Evolutionary conservation across 345 rosid species (phyloP).

Genomic region (Ailanthus altissimus): DNA sequence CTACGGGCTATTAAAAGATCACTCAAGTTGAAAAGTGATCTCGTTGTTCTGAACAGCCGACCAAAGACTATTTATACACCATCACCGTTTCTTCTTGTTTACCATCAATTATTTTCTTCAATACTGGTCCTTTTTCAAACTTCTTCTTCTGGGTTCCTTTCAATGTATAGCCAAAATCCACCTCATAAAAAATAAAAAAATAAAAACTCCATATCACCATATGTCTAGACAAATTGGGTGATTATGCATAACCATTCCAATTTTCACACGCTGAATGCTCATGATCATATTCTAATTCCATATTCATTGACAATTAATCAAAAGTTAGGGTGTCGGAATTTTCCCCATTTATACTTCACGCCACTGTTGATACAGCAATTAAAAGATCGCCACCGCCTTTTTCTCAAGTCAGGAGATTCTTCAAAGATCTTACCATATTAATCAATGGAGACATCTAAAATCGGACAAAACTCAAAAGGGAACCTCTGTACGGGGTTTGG

Average conservation of each 20-base stretch:
- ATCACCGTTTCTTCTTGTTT: not conserved
- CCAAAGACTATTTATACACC: not conserved
- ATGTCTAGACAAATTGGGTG: constrained; percentile 7
- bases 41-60: constrained; percentile 7
- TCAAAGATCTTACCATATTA: not conserved
- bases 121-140: not conserved
- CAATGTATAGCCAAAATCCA: not conserved
- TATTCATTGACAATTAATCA: not conserved
- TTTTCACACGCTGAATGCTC: not conserved
- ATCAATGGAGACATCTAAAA: not conserved
- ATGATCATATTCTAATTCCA: not conserved
- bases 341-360: not conserved
- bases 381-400: not conserved
- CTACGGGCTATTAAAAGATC: not conserved
- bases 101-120: not conserved
- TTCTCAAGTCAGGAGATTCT: not conserved
- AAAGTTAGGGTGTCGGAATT: constrained; percentile 1
- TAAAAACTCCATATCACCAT: no score
- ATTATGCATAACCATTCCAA: not conserved
- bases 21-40: constrained; percentile 2
- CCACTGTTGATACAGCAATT: not conserved
- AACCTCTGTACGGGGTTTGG: constrained; percentile 1
- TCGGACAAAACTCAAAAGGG: constrained; percentile 13
- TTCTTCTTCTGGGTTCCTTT: not conserved
- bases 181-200: no score